Base-by-base conservation (phyloP, 345 rosid species). In the Lenwebbia sp. region DNA sequence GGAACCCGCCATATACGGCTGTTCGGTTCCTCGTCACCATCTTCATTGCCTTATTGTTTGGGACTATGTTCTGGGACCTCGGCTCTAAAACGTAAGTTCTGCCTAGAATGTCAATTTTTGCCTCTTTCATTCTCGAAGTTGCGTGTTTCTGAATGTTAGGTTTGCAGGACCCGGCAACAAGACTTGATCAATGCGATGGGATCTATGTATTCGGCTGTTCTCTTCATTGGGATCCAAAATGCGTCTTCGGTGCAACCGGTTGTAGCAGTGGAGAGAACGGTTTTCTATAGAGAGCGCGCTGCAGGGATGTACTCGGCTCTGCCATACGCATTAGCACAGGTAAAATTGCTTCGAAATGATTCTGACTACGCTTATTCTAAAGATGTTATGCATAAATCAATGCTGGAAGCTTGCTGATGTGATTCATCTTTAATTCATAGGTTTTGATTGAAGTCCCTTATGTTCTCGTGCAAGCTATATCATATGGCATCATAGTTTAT, bases 261-360 rank as follows among this genome's bases (percentile, higher is more conserved):
- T 7, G 91, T 91, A 54, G 70, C 91, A 5, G 84, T 90, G 74
- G 94, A 93, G 70, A 88, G 91, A 78, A 90, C 90, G 9, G 93
- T 92, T 33, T 93, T 89, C 56, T 93, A 92, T 60, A 85, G 92
- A 85, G 95, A 92, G 70, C 87, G 88, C 76, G 94, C 94, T 21
- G 92, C 95, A 0, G 92, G 94, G 85, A 91, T 93, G 95, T 93
- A 93, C 65, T 91, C 93, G 13, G 89, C 91, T 44, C 25, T 92
- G 83, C 91, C 93, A 13, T 93, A 91, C 33, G 95, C 95, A 13
- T 85, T 88, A 33, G 92, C 92, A 60, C 94, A 93, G 90, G 94
- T 93, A 84, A 60, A 19, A 26, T 25, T 54, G 40, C 76, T 75
- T 23, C 11, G 15, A 40, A n/a, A 23, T 37, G 21, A 17, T 47